Base-by-base conservation (phyloP, 192 early-diverging fungal genomes). In the Coemansia sp. region DNA sequence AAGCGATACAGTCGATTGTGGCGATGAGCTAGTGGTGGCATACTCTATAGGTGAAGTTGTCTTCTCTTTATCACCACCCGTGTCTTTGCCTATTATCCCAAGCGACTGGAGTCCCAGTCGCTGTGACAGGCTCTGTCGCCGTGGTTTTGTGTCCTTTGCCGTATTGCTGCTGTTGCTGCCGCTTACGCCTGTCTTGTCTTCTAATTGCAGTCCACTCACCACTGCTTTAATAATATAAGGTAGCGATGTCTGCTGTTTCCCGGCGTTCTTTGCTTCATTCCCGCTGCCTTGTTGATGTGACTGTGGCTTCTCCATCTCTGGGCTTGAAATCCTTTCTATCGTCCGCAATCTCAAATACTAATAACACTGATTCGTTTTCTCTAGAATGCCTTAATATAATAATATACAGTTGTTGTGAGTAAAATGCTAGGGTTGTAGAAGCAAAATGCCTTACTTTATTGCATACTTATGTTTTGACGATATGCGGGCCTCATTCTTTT, bases 41-140 rank as follows among this genome's bases (percentile, higher is more conserved):
- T 37, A 40, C 16, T 41, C 39, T 21, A 37, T 0, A 32, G 9
- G 37, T 6, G 51, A n/a, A 1, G 51, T 18, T 5, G 8, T 56
- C 11, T 59, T 37, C 8, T 43, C 43, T 26, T 32, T 32, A 32
- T 32, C 32, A 32, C 32, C 32, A 32, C 32, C 32, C 32, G 61
- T 4, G 41, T 46, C 61, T 5, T 62, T 62, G 11, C 61, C 42
- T 46, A n/a, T 55, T 10, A 32, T 55, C 16, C 19, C 62, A 1
- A 51, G 12, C 2, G 72, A 32, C 56, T 74, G 73, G 26, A 78
- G 56, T 19, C 80, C 80, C 1, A 82, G 66, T 4, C 80, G 68
- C 47, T 82, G 80, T 6, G 80, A 60, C 43, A 82, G 76, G 48
- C 80, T 82, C 60, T 49, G 71, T 56, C 75, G 70, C 68, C 80